These are phyloP conservation scores for Pecoramyces ruminantium DNA, from an alignment of 192 early-diverging fungal species.

Conservation along the genomic window DNA sequence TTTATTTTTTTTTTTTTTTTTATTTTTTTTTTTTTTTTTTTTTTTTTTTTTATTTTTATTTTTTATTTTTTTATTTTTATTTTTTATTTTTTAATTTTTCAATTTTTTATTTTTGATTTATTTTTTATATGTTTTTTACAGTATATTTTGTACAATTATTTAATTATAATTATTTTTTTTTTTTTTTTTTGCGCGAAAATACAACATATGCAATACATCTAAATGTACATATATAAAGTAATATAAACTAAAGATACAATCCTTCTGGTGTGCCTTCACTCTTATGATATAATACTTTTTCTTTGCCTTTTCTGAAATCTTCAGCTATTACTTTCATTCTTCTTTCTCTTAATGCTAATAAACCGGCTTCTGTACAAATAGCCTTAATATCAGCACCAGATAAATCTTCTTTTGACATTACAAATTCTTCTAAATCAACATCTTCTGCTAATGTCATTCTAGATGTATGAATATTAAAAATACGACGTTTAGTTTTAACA, in stretches of 20 bases:
- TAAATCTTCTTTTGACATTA: conserved; percentile 98
- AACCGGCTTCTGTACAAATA: conserved; percentile 96
- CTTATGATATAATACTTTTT: conserved; percentile 97
- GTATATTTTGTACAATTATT: too few relatives aligned
- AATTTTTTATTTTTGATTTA: too few relatives aligned
- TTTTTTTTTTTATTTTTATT: too few relatives aligned
- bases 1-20: too few relatives aligned
- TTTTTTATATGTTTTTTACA: too few relatives aligned
- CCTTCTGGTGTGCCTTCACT: conserved; percentile 98
- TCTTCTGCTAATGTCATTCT: conserved; percentile 90
- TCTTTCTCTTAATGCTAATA: conserved; percentile 90
- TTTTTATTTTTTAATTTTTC: too few relatives aligned
- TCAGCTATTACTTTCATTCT: conserved; percentile 97
- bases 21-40: too few relatives aligned
- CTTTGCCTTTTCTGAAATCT: conserved; percentile 93
- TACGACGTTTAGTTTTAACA: conserved; percentile 89
- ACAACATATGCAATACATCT: background rate
- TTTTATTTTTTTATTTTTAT: too few relatives aligned
- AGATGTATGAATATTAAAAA: conserved; percentile 88
- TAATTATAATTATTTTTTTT: background rate
- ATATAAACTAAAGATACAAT: conserved; percentile 50
- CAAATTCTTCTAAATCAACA: conserved; percentile 96
- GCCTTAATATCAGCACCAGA: conserved; percentile 99
- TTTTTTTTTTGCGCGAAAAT: background rate
- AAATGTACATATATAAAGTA: too few relatives aligned